A percentile compares a stretch with the other conserved stretches of the same genome.
Conservation (phyloP, 192 early-diverging fungal genomes). For the Funneliformis mosseae region DNA sequence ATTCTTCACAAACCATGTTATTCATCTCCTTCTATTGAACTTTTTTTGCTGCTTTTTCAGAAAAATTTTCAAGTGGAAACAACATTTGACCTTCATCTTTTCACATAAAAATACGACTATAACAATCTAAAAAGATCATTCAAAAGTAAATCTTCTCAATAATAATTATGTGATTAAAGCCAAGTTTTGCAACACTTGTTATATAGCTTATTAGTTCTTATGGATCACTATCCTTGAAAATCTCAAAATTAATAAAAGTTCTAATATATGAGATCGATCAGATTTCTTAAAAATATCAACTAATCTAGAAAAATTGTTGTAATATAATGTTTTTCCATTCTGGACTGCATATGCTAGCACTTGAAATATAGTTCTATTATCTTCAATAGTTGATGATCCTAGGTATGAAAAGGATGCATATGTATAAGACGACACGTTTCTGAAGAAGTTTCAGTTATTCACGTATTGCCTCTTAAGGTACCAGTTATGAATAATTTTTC, state of each 20-base stretch:
- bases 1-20: too few species aligned
- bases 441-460: background rate
- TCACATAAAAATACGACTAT: conserved; percentile 26
- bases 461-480: background rate
- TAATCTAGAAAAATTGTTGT: background rate
- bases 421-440: background rate
- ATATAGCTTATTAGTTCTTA: conserved; percentile 19
- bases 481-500: conserved; percentile 17
- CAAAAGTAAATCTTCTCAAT: conserved; percentile 1
- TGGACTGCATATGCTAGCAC: too few species aligned
- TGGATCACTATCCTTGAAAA: background rate
- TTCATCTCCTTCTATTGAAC: too few species aligned
- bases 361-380: background rate
- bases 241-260: conserved; percentile 14
- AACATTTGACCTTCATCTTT: background rate
- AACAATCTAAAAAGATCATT: conserved; percentile 25
- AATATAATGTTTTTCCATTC: too few species aligned
- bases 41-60: background rate
- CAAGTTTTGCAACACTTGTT: background rate
- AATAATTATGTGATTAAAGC: conserved; percentile 25
- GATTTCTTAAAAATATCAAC: conserved; percentile 6
- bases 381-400: background rate
- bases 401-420: too few species aligned
- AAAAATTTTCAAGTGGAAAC: conserved; percentile 16
- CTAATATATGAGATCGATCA: conserved; percentile 13